A percentile compares a stretch with the other conserved stretches of the same genome.
Conservation (phyloP, 1,284 basidiomycete genomes). For the Tylopilus sp. region DNA sequence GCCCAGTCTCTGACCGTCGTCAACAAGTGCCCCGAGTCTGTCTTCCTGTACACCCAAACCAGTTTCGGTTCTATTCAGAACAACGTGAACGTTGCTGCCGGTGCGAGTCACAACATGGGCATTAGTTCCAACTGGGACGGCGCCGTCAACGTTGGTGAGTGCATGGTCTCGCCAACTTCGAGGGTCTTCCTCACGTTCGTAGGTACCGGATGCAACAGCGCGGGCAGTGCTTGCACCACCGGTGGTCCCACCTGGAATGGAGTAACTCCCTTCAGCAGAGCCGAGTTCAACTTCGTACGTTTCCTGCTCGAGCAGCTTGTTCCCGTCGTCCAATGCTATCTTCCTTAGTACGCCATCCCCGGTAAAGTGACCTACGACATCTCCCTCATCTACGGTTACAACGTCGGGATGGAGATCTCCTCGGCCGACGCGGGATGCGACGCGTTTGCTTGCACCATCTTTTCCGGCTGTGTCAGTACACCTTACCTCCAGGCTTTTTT, state of each 20-base stretch:
- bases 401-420: slow-evolving; percentile 37
- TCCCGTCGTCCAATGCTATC: not conserved
- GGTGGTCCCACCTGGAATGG: slow-evolving; percentile 34
- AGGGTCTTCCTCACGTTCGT: slow-evolving; percentile 5
- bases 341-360: slow-evolving; percentile 26
- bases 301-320: too few relatives aligned
- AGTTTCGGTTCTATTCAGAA: slow-evolving; percentile 30
- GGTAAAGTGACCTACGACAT: slow-evolving; percentile 37
- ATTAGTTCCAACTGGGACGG: slow-evolving; percentile 35
- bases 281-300: slow-evolving; percentile 31
- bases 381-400: slow-evolving; percentile 38
- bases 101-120: slow-evolving; percentile 27
- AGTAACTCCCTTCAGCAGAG: slow-evolving; percentile 32
- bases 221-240: slow-evolving; percentile 29
- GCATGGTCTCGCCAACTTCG: not conserved
- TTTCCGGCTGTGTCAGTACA: slow-evolving; percentile 25
- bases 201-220: slow-evolving; percentile 33
- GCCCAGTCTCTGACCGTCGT: slow-evolving; percentile 33
- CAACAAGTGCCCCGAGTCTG: slow-evolving; percentile 29
- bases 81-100: slow-evolving; percentile 25
- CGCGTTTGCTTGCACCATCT: slow-evolving; percentile 32
- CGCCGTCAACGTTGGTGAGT: slow-evolving; percentile 34
- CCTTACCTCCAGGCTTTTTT: not conserved
- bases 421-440: slow-evolving; percentile 27
- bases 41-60: slow-evolving; percentile 32